phyloP scores from a whole-genome alignment of 495 filamentous ascomycete genomes.

The Margaritispora aquatica region DNA sequence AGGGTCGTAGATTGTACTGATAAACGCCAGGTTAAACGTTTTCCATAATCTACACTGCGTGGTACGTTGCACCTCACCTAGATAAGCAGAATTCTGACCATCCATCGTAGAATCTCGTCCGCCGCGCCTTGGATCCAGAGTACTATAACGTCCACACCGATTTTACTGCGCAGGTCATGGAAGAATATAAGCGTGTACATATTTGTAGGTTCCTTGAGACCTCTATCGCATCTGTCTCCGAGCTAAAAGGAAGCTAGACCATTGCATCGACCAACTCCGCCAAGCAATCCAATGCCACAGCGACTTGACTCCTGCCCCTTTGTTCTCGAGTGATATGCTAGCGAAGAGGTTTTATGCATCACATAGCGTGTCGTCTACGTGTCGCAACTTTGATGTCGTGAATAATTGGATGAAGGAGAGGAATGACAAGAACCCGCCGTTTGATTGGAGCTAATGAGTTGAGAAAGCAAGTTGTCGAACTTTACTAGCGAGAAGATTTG shows the following conservation, averaged over 20 bases:
- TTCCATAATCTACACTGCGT: not conserved
- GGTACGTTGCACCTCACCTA: not conserved
- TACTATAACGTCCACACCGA: not conserved
- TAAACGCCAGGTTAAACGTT: no score
- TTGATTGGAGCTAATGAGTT: not conserved
- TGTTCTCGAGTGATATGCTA: no score
- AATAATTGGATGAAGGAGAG: not conserved
- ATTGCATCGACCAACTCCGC: not conserved
- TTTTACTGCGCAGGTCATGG: not conserved
- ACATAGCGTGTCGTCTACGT: not conserved
- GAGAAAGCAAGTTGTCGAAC: not conserved
- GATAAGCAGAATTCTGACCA: not conserved
- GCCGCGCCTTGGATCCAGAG: not conserved
- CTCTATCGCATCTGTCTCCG: no score
- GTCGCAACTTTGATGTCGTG: not conserved
- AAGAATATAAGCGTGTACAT: not conserved
- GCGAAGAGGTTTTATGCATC: no score
- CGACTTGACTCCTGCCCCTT: not conserved
- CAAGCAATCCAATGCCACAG: not conserved
- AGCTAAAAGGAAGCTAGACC: not conserved
- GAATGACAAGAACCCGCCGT: not conserved
- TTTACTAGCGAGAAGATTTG: no score
- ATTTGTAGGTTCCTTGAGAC: not conserved
- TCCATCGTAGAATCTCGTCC: not conserved
- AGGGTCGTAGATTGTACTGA: no score